A percentile compares a stretch with the other conserved stretches of the same genome.
Conservation (phyloP, 1,284 basidiomycete genomes). For the Mycosarcoma maydis region DNA sequence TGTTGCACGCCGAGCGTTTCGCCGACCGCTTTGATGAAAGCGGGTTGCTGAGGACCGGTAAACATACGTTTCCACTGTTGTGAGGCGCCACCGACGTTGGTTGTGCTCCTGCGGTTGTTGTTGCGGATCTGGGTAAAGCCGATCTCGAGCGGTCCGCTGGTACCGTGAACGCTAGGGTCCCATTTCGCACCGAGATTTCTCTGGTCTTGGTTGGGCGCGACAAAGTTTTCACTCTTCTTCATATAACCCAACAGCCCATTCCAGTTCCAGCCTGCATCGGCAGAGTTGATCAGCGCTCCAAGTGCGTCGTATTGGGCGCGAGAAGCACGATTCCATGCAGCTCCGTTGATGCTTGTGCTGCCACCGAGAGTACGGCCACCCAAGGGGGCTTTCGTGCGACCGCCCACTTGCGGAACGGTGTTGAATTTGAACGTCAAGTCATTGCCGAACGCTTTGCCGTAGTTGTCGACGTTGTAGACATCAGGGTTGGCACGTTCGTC, state of each 20-base stretch:
- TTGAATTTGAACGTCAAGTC: constrained; percentile 71
- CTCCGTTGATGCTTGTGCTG: constrained; percentile 74
- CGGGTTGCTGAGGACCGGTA: constrained; percentile 72
- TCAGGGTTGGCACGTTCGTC: constrained; percentile 39
- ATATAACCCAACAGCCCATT: constrained; percentile 71
- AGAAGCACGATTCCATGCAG: constrained; percentile 72
- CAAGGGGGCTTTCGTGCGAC: constrained; percentile 68
- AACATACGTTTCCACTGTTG: constrained; percentile 70
- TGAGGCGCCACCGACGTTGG: constrained; percentile 1
- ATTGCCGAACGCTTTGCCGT: constrained; percentile 70
- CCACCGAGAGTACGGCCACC: constrained; percentile 74
- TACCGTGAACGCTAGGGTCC: constrained; percentile 71
- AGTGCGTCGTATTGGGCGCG: constrained; percentile 74
- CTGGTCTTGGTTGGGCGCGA: constrained; percentile 72
- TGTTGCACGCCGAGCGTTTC: constrained; percentile 71
- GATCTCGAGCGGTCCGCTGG: constrained; percentile 72
- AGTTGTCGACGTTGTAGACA: constrained; percentile 66
- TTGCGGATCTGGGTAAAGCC: constrained; percentile 67
- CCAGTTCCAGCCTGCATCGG: constrained; percentile 72
- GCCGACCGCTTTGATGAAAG: constrained; percentile 71
- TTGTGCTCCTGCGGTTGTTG: background rate
- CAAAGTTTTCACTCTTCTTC: constrained; percentile 74
- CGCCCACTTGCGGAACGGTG: constrained; percentile 68
- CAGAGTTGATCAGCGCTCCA: constrained; percentile 69
- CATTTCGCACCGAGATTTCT: constrained; percentile 70